Conservation (phyloP, 2,329 filamentous ascomycete species). For the Cladosporium halotolerans region DNA sequence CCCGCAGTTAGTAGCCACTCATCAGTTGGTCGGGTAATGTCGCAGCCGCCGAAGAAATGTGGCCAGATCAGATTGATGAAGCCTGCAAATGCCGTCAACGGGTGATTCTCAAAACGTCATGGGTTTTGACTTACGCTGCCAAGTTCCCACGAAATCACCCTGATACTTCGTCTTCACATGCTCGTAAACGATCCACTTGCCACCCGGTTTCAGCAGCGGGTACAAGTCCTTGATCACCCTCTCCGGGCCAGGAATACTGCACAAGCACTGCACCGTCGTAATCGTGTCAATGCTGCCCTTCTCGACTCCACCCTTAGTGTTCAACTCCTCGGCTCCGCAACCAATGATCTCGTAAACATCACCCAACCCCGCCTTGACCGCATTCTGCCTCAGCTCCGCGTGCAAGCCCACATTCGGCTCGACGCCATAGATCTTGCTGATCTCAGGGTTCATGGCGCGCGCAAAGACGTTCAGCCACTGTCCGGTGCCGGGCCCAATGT, state of each 20-base stretch:
- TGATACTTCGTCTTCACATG: slow-evolving; percentile 44
- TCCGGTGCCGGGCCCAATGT: slow-evolving; percentile 57
- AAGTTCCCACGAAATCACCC: slow-evolving; percentile 27
- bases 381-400: slow-evolving; percentile 39
- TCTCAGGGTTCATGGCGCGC: slow-evolving; percentile 22
- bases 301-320: slow-evolving; percentile 39
- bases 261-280: slow-evolving; percentile 56
- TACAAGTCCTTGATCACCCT: slow-evolving; percentile 52
- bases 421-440: slow-evolving; percentile 52
- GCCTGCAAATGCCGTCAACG: slow-evolving; percentile 17
- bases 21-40: slow-evolving; percentile 30
- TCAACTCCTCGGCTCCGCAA: slow-evolving; percentile 55
- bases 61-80: slow-evolving; percentile 31
- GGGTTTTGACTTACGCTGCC: slow-evolving; percentile 28
- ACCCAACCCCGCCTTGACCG: slow-evolving; percentile 48
- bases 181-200: slow-evolving; percentile 58
- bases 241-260: slow-evolving; percentile 56
- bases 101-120: not conserved
- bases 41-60: slow-evolving; percentile 30
- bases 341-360: slow-evolving; percentile 57
- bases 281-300: slow-evolving; percentile 52
- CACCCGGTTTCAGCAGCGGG: slow-evolving; percentile 53
- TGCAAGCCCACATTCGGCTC: slow-evolving; percentile 57
- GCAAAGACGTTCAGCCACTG: slow-evolving; percentile 54
- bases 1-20: slow-evolving; percentile 31